phyloP scores from a whole-genome alignment of 768 basidiomycete species.

The Podaxis pistillaris region DNA sequence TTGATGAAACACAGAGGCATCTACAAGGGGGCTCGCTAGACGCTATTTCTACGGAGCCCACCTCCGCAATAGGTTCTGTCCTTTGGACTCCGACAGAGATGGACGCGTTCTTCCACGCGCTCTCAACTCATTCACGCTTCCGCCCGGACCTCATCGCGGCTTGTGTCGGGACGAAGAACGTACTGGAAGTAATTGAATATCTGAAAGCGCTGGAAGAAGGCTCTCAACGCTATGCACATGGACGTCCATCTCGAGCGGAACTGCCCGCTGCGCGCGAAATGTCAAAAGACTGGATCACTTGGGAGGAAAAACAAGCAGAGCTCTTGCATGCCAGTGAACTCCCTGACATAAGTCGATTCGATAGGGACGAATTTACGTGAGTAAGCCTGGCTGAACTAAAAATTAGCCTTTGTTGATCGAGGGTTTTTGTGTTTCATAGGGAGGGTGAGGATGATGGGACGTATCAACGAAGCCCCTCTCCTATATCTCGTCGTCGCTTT shows the following conservation, averaged over 20 bases:
- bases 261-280: conserved; percentile 65
- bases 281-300: conserved; percentile 44
- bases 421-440: not conserved
- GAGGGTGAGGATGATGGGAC: not conserved
- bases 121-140: conserved; percentile 67
- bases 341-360: not conserved
- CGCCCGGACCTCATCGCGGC: conserved; percentile 76
- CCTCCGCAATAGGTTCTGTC: conserved; percentile 20
- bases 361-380: not conserved
- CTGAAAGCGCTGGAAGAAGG: conserved; percentile 51
- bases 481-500: conserved; percentile 10
- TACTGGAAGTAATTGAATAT: conserved; percentile 68
- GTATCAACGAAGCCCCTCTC: conserved; percentile 1
- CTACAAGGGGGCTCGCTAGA: not conserved
- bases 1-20: not conserved
- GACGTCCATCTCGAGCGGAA: conserved; percentile 62
- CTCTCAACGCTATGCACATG: conserved; percentile 5
- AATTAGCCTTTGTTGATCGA: not conserved
- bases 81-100: conserved; percentile 71
- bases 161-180: conserved; percentile 61
- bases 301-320: conserved; percentile 45
- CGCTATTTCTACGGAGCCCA: not conserved
- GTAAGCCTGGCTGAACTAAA: not conserved
- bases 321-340: conserved; percentile 25
- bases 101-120: conserved; percentile 65